Percentiles rank a stretch among this genome's conserved stretches.
These are phyloP conservation scores for Termitomyces sp. DNA, from an alignment of 768 basidiomycete genomes.

Conservation along the genomic window DNA sequence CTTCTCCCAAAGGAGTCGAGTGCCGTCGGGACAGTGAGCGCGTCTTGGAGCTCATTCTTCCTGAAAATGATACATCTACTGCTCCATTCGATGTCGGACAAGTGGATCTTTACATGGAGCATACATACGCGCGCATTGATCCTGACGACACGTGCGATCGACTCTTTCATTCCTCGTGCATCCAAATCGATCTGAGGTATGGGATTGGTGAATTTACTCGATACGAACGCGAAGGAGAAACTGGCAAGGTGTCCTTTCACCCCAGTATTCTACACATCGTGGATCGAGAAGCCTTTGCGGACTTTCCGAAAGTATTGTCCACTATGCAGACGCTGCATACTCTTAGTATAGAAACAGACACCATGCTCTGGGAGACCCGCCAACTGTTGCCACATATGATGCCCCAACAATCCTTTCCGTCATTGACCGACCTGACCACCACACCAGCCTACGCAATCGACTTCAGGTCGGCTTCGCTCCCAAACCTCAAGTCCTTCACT, in stretches of 20 bases:
- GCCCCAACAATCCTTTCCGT: neutral
- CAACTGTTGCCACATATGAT: neutral
- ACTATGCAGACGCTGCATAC: neutral
- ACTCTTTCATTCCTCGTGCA: neutral
- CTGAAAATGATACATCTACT: neutral
- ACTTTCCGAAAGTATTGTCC: neutral
- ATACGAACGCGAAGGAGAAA: neutral
- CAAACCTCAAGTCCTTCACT: neutral
- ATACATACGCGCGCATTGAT: neutral
- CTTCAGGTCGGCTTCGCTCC: neutral
- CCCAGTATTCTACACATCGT: neutral
- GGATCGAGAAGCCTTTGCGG: neutral
- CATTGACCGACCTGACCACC: neutral
- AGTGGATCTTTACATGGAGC: neutral
- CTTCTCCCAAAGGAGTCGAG: neutral
- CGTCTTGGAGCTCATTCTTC: neutral
- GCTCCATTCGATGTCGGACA: neutral
- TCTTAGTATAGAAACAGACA: neutral
- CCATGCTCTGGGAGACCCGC: neutral
- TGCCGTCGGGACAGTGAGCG: neutral
- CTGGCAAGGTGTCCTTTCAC: neutral
- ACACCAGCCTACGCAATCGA: neutral
- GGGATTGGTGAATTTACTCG: neutral
- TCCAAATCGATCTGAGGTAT: neutral
- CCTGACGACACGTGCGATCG: neutral